These are phyloP conservation scores for Aspergillus nidulans DNA, from an alignment of 495 filamentous ascomycete species.

Conservation along the genomic window DNA sequence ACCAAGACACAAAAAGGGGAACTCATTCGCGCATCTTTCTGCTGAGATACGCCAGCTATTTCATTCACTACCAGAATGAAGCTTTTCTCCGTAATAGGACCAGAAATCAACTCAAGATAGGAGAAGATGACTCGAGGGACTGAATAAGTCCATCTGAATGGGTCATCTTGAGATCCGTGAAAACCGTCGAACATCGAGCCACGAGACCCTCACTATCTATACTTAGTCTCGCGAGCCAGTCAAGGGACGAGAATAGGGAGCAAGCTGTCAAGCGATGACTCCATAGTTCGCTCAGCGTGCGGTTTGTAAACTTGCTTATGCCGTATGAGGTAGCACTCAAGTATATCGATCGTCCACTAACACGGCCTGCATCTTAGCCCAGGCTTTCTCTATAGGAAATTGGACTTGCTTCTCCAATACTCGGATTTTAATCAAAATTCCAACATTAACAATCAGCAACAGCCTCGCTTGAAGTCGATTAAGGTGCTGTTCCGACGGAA, in stretches of 20 bases:
- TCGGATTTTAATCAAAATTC: too few relatives aligned
- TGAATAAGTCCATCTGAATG: neutral
- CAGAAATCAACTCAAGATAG: neutral
- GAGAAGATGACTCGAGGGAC: neutral
- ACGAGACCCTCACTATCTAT: neutral
- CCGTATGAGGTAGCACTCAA: neutral
- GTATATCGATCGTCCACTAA: neutral
- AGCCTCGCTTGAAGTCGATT: too few relatives aligned
- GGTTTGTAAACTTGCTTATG: neutral
- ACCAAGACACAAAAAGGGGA: slow-evolving; percentile 2
- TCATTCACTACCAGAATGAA: neutral
- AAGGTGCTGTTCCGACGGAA: neutral
- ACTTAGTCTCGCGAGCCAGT: neutral
- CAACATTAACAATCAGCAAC: too few relatives aligned
- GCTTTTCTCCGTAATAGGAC: neutral
- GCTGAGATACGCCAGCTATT: neutral
- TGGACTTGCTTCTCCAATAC: neutral
- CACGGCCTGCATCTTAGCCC: neutral
- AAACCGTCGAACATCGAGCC: slow-evolving; percentile 3
- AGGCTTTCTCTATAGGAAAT: neutral
- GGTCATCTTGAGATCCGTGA: neutral
- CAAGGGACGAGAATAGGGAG: neutral
- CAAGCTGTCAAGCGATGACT: neutral
- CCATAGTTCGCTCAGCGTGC: neutral
- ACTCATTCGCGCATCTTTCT: neutral